phyloP scores from a whole-genome alignment of 2,329 filamentous ascomycete genomes.

The Thielaviopsis musarum region DNA sequence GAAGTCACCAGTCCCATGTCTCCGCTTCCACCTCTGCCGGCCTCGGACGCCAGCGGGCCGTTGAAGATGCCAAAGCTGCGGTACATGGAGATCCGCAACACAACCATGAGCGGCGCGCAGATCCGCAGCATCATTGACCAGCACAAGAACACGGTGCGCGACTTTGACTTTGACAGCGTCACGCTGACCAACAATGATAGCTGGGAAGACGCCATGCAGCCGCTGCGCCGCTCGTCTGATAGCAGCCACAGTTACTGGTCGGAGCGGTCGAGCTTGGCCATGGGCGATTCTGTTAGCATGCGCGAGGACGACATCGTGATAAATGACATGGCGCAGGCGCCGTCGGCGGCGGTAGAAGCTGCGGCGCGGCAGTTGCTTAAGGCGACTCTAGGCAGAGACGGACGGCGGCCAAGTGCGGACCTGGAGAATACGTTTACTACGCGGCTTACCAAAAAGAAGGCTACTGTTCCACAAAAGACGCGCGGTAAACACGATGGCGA shows the following conservation, averaged over 20 bases:
- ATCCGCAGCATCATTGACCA: conserved; percentile 49
- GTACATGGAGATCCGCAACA: conserved; percentile 56
- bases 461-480: conserved; percentile 18
- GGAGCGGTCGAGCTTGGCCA: conserved; percentile 9
- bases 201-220: conserved; percentile 71
- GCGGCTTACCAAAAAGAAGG: conserved; percentile 30
- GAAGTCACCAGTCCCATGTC: conserved; percentile 50
- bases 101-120: conserved; percentile 52
- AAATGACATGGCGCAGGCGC: conserved; percentile 14
- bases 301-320: not conserved
- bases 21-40: conserved; percentile 20
- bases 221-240: conserved; percentile 32
- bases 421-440: conserved; percentile 22
- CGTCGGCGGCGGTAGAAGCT: conserved; percentile 38
- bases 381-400: conserved; percentile 19
- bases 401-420: conserved; percentile 21
- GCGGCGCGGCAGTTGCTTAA: conserved; percentile 32
- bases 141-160: conserved; percentile 51
- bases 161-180: conserved; percentile 69
- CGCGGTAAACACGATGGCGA: not conserved
- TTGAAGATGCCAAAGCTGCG: conserved; percentile 52
- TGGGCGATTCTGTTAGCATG: conserved; percentile 2
- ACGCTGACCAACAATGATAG: conserved; percentile 48
- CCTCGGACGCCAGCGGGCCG: conserved; percentile 32
- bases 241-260: conserved; percentile 24